Percentiles rank a stretch among this genome's conserved stretches.
These are phyloP conservation scores for Vaccinium corymbosum DNA, from an alignment of 148 eudicot species.

Conservation along the genomic window DNA sequence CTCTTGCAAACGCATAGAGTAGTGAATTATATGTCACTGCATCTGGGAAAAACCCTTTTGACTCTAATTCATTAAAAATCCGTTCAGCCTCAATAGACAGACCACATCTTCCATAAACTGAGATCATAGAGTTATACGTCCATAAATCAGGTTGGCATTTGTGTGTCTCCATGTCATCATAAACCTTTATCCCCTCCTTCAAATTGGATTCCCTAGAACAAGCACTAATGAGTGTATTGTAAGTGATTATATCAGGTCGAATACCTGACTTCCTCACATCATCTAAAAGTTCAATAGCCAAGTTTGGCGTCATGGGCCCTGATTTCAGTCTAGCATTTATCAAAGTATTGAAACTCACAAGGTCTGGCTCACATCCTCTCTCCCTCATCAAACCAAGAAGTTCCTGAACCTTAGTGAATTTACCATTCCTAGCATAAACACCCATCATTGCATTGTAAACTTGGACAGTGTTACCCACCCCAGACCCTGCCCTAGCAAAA, in stretches of 20 bases:
- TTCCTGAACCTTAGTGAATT: conserved; percentile 73
- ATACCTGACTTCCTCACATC: conserved; percentile 77
- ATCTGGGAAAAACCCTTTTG: conserved; percentile 83
- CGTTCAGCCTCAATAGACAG: conserved; percentile 62
- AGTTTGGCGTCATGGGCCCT: conserved; percentile 51
- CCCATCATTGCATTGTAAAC: conserved; percentile 99
- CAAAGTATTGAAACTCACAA: conserved; percentile 88
- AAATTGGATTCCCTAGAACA: conserved; percentile 87
- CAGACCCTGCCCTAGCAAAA: conserved; percentile 58
- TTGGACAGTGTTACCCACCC: conserved; percentile 71
- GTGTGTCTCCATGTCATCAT: conserved; percentile 68
- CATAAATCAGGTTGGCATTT: conserved; percentile 96
- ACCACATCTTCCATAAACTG: conserved; percentile 91
- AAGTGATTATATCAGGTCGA: conserved; percentile 94
- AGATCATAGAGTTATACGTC: conserved; percentile 97
- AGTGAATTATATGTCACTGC: conserved; percentile 95
- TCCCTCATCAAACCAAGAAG: conserved; percentile 70
- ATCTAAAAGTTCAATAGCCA: conserved; percentile 63
- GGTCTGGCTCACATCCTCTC: conserved; percentile 84
- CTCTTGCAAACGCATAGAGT: conserved; percentile 84
- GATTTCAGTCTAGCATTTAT: conserved; percentile 90
- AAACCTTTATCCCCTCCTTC: conserved; percentile 80
- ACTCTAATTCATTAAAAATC: conserved; percentile 57
- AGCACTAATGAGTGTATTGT: conserved; percentile 94
- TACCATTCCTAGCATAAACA: conserved; percentile 80